Evolutionary conservation across 2,329 filamentous ascomycete species (phyloP), one percentile per base, ranked within the genome.

Genomic region (Hansfordia pulvinata): DNA sequence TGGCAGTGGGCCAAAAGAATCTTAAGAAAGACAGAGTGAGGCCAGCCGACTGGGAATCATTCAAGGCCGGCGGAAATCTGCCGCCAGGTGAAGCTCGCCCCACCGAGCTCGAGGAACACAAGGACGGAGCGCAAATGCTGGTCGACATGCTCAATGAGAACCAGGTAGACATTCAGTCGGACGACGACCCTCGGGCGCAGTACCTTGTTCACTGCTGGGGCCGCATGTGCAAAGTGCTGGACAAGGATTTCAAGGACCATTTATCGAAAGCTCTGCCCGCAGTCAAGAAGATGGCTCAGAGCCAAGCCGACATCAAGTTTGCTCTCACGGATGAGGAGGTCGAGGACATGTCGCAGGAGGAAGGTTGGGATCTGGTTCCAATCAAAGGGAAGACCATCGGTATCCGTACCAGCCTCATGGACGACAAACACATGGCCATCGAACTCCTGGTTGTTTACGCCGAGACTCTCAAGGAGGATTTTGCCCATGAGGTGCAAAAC

Each of bases 351-450:
- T 83, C 93, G 51, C 81, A 90, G 44, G 88, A 96, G 44, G 88
- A 94, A 30, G 88, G 88, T 22, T 98, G 90, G 90, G 90, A 98
- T 53, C 66, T 98, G 39, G 85, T 98, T 10, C 90, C 90, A 7
- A 68, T 98, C 30, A 93, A 93, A 57, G 90, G 90, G 38, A 96
- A 96, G 62, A 83, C 93, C 54, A 94, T 98, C 45, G 90, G 90
- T 37, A 98, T 98, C 58, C 85, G 86, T 59, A 98, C 90, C 6
- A 93, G 84, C 50, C 83, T 81, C 8, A 76, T 98, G 52, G 90
- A 98, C 43, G 90, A 98, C 57, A 98, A 98, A 63, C 86, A 96
- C 53, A 94, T 93, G 70, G 90, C 90, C n/a, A 96, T 98, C 37
- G 90, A 98, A 56, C 73, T 98, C 28, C 79, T 98, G 33, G 86